phyloP scores from a whole-genome alignment of 257 asterid genomes.

The Verbena officinalis region DNA sequence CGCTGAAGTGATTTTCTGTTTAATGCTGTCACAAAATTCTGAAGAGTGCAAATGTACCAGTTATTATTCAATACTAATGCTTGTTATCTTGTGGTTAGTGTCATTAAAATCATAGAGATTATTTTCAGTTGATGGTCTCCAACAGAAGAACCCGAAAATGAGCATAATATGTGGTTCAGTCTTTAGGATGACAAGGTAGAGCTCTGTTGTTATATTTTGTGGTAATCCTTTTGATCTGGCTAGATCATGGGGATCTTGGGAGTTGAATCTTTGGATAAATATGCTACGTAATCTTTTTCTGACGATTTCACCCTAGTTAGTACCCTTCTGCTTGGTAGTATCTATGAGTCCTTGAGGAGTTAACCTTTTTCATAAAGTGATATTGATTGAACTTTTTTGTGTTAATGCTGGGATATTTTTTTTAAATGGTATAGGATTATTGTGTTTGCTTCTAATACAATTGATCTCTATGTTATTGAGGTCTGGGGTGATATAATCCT shows the following conservation, averaged over 20 bases:
- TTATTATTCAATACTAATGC: neutral
- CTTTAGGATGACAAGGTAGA: neutral
- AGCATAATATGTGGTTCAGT: neutral
- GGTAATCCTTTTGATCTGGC: conserved; percentile 4
- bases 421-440: conserved; percentile 8
- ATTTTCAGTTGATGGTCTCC: neutral
- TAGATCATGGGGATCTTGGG: neutral
- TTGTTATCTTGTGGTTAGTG: neutral
- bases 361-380: conserved; percentile 15
- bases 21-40: neutral
- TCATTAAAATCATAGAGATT: neutral
- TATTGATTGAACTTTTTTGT: conserved; percentile 1
- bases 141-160: neutral
- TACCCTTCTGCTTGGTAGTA: conserved; percentile 6
- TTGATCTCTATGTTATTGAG: conserved; percentile 10
- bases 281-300: conserved; percentile 1
- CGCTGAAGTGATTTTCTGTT: neutral
- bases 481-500: conserved; percentile 5
- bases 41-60: conserved; percentile 5
- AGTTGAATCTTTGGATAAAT: neutral
- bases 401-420: neutral
- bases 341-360: neutral
- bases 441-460: conserved; percentile 29
- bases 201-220: neutral
- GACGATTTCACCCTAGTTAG: neutral